Base-by-base conservation (phyloP, 768 basidiomycete species). In the Lanmaoa pseudosensibilis region DNA sequence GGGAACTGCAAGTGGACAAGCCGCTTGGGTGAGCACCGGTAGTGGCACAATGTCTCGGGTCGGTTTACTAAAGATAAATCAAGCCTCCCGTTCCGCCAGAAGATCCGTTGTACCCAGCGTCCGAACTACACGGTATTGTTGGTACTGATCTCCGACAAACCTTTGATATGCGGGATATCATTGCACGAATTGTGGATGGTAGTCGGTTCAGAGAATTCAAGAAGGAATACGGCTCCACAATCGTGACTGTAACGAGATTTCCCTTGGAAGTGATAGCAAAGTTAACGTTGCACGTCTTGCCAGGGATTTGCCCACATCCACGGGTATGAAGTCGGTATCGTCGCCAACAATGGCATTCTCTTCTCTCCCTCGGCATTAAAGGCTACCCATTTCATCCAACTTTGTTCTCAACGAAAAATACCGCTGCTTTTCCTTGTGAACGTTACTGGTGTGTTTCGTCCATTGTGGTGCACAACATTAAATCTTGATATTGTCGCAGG, bases 191-290 rank as follows among this genome's bases (percentile, higher is more conserved):
- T 39, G 93, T 94, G 10, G 94, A 98, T 60, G 93, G 94, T 3
- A 94, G 91, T 66, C 82, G 83, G 44, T 95, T 98, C 68, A 80
- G 92, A 57, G 94, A 98, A 71, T 98, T 96, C 79, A 98, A 98
- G 81, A 90, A 88, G 68, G 95, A 96, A 68, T 98, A 95, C 66
- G 94, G 94, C 8, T 74, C 87, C 27, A 95, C 94, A 0, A 87
- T 98, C 59, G 81, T 96, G 49, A 97, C 94, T 8, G 93, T 92
- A 64, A 54, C 80, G 71, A 38, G 12, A 34, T 48, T 44, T 60
- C 40, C 48, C 50, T 38, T 27, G 12, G 19, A 33, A 19, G 48
- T 32, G 41, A 33, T 34, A n/a, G 43, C 36, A 4, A 52, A 36
- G 34, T 39, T 60, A 16, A 69, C 39, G 16, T 49, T 39, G 23